Evolutionary conservation across 805 yeast genomes (phyloP), one percentile per base, ranked within the genome.

Genomic region (Yamadazyma ubonensis): DNA sequence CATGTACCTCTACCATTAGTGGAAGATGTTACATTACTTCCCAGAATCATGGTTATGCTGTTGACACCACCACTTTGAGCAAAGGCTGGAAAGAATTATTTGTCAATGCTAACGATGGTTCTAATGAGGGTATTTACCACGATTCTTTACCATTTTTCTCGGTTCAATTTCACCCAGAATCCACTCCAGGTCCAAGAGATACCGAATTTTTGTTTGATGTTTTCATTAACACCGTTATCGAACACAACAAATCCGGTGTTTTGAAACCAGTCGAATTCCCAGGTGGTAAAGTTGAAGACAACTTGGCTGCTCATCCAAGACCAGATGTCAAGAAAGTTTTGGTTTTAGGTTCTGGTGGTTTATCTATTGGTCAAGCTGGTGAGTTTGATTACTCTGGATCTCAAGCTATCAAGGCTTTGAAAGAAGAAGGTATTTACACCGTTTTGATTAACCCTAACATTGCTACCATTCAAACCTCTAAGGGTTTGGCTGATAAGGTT

Each of bases 171-270:
- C 99, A 93, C 64, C 99, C 99, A 18, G 99, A 93, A 74, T 87
- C 97, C 17, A 88, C 96, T 36, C 98, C 99, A 34, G 99, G 99
- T 63, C 99, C 99, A 63, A 81, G 96, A 63, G 99, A 93, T 64
- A 93, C 99, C 38, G 99, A 93, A 70, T 93, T 90, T 67, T 74
- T 93, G 63, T 93, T 93, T 56, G 99, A 93, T 58, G 89, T 86
- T 22, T 93, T 93, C 68, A 84, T 93, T 58, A 67, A 86, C 50
- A 64, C 96, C 36, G 95, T 93, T 37, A 62, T 75, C 38, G 86
- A 83, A 34, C 75, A 67, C 70, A 77, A 83, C 55, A 51, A 65
- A 42, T 67, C 86, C 30, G 78, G 81, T 25, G 56, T 65, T 27
- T 73, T 78, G 59, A 82, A 81, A 65, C 78, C 88, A 38, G 86